These are phyloP conservation scores for Sugiyamaella pinicola DNA, from an alignment of 1,139 yeast species.

Conservation along the genomic window DNA sequence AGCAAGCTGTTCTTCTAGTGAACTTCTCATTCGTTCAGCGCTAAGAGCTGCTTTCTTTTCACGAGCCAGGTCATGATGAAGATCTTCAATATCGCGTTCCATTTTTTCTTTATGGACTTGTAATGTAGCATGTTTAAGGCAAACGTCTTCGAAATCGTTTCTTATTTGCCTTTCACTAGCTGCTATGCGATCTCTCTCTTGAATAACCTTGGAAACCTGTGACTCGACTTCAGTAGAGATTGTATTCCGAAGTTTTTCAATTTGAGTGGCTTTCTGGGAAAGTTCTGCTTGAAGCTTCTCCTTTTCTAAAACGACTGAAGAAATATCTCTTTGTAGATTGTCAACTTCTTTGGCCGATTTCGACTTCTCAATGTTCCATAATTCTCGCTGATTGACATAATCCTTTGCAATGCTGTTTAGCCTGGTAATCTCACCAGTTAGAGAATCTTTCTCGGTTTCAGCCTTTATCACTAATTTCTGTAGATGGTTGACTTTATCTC, in stretches of 20 bases:
- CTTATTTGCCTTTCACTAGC: conserved; percentile 44
- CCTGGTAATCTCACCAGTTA: conserved; percentile 35
- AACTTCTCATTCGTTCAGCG: conserved; percentile 31
- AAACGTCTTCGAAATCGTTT: conserved; percentile 36
- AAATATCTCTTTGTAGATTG: conserved; percentile 29
- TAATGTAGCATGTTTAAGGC: conserved; percentile 31
- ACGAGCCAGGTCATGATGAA: conserved; percentile 42
- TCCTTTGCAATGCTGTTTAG: conserved; percentile 32
- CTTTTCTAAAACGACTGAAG: conserved; percentile 34
- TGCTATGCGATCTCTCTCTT: conserved; percentile 44
- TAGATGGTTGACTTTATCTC: conserved; percentile 27
- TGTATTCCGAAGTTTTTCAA: conserved; percentile 42
- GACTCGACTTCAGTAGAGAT: conserved; percentile 49
- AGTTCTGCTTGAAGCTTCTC: conserved; percentile 35
- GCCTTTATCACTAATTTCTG: conserved; percentile 38
- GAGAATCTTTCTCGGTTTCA: conserved; percentile 47
- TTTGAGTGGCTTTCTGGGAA: conserved; percentile 36
- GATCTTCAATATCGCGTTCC: conserved; percentile 75
- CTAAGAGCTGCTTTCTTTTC: conserved; percentile 36
- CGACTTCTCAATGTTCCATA: conserved; percentile 36
- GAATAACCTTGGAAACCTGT: conserved; percentile 44
- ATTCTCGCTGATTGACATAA: conserved; percentile 30
- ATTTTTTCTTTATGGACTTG: conserved; percentile 57
- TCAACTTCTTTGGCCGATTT: conserved; percentile 33
- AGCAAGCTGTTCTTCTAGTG: conserved; percentile 34